Evolutionary conservation across 2,329 filamentous ascomycete species (phyloP), one percentile per base, ranked within the genome.

Genomic region (Escovopsis sp.): DNA sequence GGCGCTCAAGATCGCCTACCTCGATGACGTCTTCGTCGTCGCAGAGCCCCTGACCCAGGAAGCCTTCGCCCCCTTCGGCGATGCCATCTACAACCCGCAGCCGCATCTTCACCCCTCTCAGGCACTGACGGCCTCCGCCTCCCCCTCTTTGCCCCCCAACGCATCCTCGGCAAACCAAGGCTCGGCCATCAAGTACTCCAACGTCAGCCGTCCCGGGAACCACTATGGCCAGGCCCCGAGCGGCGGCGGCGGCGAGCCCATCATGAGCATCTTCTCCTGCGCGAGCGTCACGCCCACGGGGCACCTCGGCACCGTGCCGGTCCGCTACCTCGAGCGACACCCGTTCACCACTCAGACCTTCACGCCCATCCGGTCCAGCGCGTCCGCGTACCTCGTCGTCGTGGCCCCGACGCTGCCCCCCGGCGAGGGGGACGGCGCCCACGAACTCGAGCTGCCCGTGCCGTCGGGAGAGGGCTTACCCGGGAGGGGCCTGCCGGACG

Each of bases 291-390:
- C 54, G 37, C 27, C 8, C 27, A 30, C 27, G 27, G n/a, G n/a
- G n/a, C 27, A 9, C 8, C 27, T 9, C 8, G 45, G 43, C 32
- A 39, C 41, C 15, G 84, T 94, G 56, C 67, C 50, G 16, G 56
- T 95, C 41, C 62, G 64, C 15, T 74, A 94, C 43, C 74, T 96
- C 27, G 91, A 98, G 60, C 72, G 91, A 33, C 91, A 98, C 61
- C 89, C 91, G 0, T 96, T 79, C 62, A 96, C 91, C 1, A 84
- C 84, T 2, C 91, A 98, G 65, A 94, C 87, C 0, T 96, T 98
- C 60, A 72, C 84, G 35, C 91, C 91, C 0, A 66, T 95, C 39
- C 74, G 62, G 10, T 62, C 64, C n/a, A 51, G 59, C 10, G 53
- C 57, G 5, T 66, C 67, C 10, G 63, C 67, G 16, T 95, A 89